phyloP scores from a whole-genome alignment of 371 early-diverging fungal genomes.

The Rhizopus microsporus region DNA sequence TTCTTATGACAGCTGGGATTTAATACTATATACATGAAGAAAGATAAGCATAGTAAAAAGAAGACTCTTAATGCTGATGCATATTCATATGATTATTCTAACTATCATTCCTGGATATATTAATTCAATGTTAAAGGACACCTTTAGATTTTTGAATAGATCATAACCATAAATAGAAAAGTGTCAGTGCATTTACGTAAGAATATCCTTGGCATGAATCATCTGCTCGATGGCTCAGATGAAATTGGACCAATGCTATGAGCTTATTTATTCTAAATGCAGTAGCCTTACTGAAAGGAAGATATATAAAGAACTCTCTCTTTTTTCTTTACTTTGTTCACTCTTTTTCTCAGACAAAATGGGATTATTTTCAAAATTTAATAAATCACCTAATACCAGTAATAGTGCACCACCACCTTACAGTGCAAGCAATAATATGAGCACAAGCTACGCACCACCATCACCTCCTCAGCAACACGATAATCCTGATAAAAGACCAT shows the following conservation, averaged over 20 bases:
- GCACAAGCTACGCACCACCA: slow-evolving; percentile 37
- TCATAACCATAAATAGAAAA: neutral
- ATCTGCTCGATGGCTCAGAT: neutral
- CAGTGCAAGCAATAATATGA: slow-evolving; percentile 11
- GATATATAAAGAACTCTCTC: neutral
- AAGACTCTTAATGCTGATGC: no score
- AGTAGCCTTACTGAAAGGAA: neutral
- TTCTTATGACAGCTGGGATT: no score
- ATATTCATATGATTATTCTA: no score
- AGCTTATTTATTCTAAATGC: neutral
- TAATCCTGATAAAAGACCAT: slow-evolving; percentile 39
- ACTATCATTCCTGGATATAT: no score
- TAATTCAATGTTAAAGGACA: no score
- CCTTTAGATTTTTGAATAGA: no score
- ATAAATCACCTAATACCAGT: slow-evolving; percentile 18
- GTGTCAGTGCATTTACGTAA: neutral
- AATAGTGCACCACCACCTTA: slow-evolving; percentile 30
- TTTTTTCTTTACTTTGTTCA: neutral
- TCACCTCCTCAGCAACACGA: slow-evolving; percentile 27
- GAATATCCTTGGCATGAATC: neutral
- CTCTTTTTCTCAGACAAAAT: slow-evolving; percentile 13
- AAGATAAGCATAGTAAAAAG: no score
- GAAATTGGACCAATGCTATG: neutral
- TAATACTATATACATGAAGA: no score
- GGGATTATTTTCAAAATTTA: slow-evolving; percentile 42